A percentile compares a stretch with the other conserved stretches of the same genome.
phyloP scores from a whole-genome alignment of 2,329 filamentous ascomycete species.

The Neonectria neomacrospora region DNA sequence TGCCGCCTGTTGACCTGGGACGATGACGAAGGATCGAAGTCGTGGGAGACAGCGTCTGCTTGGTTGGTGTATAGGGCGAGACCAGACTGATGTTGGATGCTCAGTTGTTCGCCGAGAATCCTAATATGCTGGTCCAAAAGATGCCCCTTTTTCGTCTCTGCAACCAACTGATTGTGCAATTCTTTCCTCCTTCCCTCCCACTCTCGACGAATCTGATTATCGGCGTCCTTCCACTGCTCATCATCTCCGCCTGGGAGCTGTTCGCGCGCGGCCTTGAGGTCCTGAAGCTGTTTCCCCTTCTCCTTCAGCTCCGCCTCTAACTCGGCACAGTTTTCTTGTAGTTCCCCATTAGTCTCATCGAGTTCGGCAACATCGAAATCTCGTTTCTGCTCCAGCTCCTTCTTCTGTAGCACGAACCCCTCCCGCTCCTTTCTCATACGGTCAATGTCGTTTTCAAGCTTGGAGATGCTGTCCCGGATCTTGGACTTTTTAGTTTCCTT shows the following conservation, averaged over 20 bases:
- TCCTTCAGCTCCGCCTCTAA: slow-evolving; percentile 80
- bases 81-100: slow-evolving; percentile 55
- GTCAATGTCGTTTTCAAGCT: slow-evolving; percentile 73
- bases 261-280: slow-evolving; percentile 77
- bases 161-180: slow-evolving; percentile 61
- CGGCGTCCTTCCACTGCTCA: slow-evolving; percentile 64
- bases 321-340: slow-evolving; percentile 72
- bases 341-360: slow-evolving; percentile 64
- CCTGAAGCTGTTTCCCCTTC: slow-evolving; percentile 74
- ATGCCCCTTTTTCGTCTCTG: slow-evolving; percentile 59
- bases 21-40: slow-evolving; percentile 55
- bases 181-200: slow-evolving; percentile 66
- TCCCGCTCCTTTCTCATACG: slow-evolving; percentile 68
- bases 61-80: slow-evolving; percentile 59
- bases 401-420: slow-evolving; percentile 65
- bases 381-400: slow-evolving; percentile 61
- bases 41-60: slow-evolving; percentile 56
- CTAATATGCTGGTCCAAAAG: slow-evolving; percentile 60
- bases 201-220: slow-evolving; percentile 63
- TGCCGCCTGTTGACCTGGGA: slow-evolving; percentile 55
- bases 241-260: slow-evolving; percentile 71
- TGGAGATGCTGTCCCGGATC: slow-evolving; percentile 74
- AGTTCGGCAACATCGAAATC: slow-evolving; percentile 64
- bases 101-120: slow-evolving; percentile 60
- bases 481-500: slow-evolving; percentile 76